A percentile compares a stretch with the other conserved stretches of the same genome.
These are phyloP conservation scores for Talaromyces sp. DNA, from an alignment of 2,329 filamentous ascomycete genomes.

Conservation along the genomic window DNA sequence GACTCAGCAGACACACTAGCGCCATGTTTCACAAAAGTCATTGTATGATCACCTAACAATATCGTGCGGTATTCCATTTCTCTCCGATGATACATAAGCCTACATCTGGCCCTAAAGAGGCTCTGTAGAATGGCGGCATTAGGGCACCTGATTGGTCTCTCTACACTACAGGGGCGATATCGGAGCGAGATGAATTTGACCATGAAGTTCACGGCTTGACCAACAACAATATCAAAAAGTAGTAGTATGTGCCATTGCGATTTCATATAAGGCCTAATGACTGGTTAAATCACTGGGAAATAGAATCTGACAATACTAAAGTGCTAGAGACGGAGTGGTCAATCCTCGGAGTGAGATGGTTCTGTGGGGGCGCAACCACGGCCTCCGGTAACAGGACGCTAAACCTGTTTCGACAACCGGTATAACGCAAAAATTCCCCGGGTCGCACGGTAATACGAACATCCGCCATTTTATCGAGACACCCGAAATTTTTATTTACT, in stretches of 20 bases:
- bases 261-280: not conserved
- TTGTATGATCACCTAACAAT: not conserved
- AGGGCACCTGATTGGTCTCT: not conserved
- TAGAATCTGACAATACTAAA: too few species aligned
- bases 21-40: not conserved
- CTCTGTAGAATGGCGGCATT: not conserved
- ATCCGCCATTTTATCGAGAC: too few species aligned
- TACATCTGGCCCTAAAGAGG: not conserved
- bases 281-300: too few species aligned
- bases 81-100: not conserved
- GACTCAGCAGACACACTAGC: not conserved
- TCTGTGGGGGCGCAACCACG: too few species aligned
- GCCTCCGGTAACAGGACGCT: not conserved
- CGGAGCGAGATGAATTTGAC: not conserved
- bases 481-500: too few species aligned
- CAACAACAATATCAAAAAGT: not conserved
- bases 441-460: too few species aligned
- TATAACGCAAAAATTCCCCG: conserved; percentile 2
- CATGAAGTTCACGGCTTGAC: not conserved
- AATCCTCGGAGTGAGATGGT: too few species aligned
- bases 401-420: not conserved
- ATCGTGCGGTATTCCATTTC: not conserved
- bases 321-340: too few species aligned
- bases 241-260: not conserved
- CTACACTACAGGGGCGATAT: not conserved